Evolutionary conservation across 1,284 basidiomycete genomes (phyloP), one percentile per base, ranked within the genome.

Genomic region (Crepidotus sp.): DNA sequence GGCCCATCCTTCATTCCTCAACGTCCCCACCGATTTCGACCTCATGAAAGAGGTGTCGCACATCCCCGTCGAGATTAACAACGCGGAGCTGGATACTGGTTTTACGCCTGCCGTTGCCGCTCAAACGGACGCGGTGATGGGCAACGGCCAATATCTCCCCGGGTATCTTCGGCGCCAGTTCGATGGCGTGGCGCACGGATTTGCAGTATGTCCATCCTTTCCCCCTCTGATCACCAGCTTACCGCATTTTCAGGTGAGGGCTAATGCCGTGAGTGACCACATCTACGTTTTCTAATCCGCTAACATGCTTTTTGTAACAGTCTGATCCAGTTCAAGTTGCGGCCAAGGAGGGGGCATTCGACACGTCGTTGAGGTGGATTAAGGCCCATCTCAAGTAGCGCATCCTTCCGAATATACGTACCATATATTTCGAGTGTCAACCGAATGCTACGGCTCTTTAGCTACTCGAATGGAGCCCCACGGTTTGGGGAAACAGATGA

Each of bases 151-250:
- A 21, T 56, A 55, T 33, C 14, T 10, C 1, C 55, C 52, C 14
- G 55, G 69, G 1, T 69, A 71, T 56, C 61, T 64, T 49, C 60
- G 68, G 50, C 55, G 57, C 13, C 60, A 68, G 52, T 70, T 64
- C 57, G 55, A 57, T 1, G 67, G 68, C 0, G 67, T 66, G 40
- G 61, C 59, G 3, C 76, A 79, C 55, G 76, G 75, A 0, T 78
- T 76, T 52, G 63, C 70, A 3, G 67, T 68, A 22, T 11, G 57
- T 39, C 17, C 17, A 17, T 3, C 17, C 30, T n/a, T n/a, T 7
- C 15, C 9, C 7, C n/a, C 4, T 31, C 2, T 6, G n/a, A 4
- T 29, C 27, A 9, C 13, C 6, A 27, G 13, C 26, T 27, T 3
- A 27, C 26, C 11, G 27, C 30, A n/a, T 13, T 14, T 14, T 15